These are phyloP conservation scores for Orobanche coerulescens DNA, from an alignment of 257 asterid genomes.

Conservation along the genomic window DNA sequence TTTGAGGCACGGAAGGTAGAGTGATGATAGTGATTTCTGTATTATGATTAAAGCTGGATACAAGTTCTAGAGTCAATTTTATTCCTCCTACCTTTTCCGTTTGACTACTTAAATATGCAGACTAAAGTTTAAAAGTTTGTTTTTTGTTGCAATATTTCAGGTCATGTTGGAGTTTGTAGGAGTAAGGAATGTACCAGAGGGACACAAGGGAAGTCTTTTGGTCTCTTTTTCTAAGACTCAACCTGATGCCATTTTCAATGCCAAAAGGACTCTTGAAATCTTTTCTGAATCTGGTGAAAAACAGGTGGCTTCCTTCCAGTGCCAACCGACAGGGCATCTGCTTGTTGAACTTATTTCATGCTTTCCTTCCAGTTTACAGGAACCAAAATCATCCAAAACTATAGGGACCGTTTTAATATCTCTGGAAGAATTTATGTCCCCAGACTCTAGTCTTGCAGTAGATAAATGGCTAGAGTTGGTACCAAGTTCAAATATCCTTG, in stretches of 20 bases:
- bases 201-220: conserved; percentile 46
- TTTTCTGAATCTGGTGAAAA: conserved; percentile 71
- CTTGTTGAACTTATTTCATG: conserved; percentile 52
- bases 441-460: conserved; percentile 38
- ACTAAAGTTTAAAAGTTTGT: too few relatives aligned
- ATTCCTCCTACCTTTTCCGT: too few relatives aligned
- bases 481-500: conserved; percentile 33
- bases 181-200: conserved; percentile 63
- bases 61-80: too few relatives aligned
- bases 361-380: conserved; percentile 32
- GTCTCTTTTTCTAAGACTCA: conserved; percentile 70
- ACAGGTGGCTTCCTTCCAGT: conserved; percentile 80
- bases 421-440: conserved; percentile 40
- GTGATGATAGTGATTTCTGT: too few relatives aligned
- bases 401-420: conserved; percentile 43
- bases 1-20: too few relatives aligned
- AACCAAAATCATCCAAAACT: conserved; percentile 36
- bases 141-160: conserved; percentile 24
- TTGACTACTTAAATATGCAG: too few relatives aligned
- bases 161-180: conserved; percentile 89
- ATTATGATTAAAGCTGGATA: too few relatives aligned
- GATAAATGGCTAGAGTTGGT: conserved; percentile 74
- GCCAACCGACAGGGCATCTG: conserved; percentile 68
- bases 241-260: conserved; percentile 73
- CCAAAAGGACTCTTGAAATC: conserved; percentile 66